phyloP scores from a whole-genome alignment of 257 asterid genomes.

The Solanum pinnatisectum region DNA sequence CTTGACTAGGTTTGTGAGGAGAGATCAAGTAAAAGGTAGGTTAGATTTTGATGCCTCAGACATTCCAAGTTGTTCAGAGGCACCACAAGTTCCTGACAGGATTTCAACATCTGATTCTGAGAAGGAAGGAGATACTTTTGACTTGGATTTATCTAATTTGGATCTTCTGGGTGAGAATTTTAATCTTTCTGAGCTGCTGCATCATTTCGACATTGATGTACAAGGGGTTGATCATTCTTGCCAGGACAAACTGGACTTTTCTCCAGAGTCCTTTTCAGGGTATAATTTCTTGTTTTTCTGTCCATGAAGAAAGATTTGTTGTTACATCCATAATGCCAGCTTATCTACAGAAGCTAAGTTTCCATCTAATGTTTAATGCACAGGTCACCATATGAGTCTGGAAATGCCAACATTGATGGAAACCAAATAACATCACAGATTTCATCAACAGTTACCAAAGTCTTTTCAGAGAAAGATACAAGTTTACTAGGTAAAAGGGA shows the following conservation, averaged over 20 bases:
- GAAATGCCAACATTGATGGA: constrained; percentile 17
- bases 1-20: constrained; percentile 19
- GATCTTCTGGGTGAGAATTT: constrained; percentile 48
- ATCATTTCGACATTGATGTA: constrained; percentile 25
- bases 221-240: constrained; percentile 18
- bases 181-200: constrained; percentile 25
- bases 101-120: constrained; percentile 55
- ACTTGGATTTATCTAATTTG: constrained; percentile 56
- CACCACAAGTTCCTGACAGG: constrained; percentile 27
- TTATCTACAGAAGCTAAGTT: neutral
- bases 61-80: constrained; percentile 33
- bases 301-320: neutral
- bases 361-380: neutral
- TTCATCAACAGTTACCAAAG: constrained; percentile 43
- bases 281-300: neutral
- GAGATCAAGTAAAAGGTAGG: constrained; percentile 81
- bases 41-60: constrained; percentile 68
- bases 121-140: constrained; percentile 49
- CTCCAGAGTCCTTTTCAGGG: constrained; percentile 31
- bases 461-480: constrained; percentile 29
- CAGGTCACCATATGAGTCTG: constrained; percentile 52
- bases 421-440: constrained; percentile 32
- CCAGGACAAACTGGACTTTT: constrained; percentile 13
- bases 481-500: constrained; percentile 36
- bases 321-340: neutral